Evolutionary conservation across 495 filamentous ascomycete species (phyloP).

Genomic region (Neurospora cerealis): DNA sequence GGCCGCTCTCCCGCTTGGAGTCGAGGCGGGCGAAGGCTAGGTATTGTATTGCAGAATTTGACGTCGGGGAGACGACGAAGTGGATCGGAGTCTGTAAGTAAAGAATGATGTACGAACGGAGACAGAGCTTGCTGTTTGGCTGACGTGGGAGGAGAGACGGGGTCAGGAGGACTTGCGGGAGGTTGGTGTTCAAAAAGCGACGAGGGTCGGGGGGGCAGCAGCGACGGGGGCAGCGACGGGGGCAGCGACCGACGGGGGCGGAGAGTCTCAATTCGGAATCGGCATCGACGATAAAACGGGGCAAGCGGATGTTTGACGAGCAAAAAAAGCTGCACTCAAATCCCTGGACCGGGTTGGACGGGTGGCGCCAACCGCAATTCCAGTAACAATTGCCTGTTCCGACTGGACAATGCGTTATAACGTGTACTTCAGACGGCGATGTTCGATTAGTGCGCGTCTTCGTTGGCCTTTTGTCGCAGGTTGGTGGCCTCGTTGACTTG

Average conservation of each 20-base stretch:
- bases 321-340: neutral
- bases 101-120: neutral
- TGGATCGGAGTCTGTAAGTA: neutral
- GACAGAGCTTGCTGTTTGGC: neutral
- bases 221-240: neutral
- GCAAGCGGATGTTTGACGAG: neutral
- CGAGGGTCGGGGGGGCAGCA: neutral
- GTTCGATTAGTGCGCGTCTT: neutral
- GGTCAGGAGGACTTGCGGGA: neutral
- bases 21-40: neutral
- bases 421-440: neutral
- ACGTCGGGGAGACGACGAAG: neutral
- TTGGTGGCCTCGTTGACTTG: neutral
- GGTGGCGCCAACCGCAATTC: neutral
- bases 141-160: neutral
- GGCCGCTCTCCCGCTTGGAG: conserved; percentile 3
- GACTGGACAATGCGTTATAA: neutral
- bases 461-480: neutral
- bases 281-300: neutral
- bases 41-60: neutral
- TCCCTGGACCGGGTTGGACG: neutral
- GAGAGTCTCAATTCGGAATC: neutral
- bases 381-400: neutral
- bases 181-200: neutral
- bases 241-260: neutral